Base-by-base conservation (phyloP, 345 rosid genomes). In the Raphanus sativus region DNA sequence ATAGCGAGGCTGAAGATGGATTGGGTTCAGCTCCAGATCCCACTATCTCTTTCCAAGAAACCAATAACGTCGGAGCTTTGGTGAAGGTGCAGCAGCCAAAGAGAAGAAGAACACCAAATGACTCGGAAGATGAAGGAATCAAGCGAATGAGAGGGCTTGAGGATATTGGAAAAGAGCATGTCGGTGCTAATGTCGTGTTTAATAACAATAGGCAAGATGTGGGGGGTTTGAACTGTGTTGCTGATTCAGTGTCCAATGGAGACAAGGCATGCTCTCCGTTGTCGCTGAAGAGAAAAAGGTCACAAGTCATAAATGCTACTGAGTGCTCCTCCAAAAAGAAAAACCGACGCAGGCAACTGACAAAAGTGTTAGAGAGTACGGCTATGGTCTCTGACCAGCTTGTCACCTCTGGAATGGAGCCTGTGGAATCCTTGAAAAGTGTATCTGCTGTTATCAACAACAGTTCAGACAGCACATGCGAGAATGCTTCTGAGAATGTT, bases 81-180 rank as follows among this genome's bases (percentile, higher is more conserved):
- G 10, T 34, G 7, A 32, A 32, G 36, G 36, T 32, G 33, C 21
- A 21, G 61, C 89, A 81, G 68, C 52, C 90, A 71, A 87, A 82
- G 88, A 89, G 96, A 77, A 91, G 97, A 83, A 89, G 86, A 84
- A 96, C 96, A 12, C 96, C 97, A 13, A 96, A 91, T 83, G 98
- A 91, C 82, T 96, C 97, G 0, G 98, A 91, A 86, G 99, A 91
- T 83, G 98, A 87, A 86, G 92, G 97, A 69, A 86, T 75, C 75
- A 91, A 91, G 89, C 91, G 99, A 0, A 96, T 96, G 99, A 91
- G 93, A 88, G 99, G 98, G 65, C 97, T 91, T 70, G 93, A 86
- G 85, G 98, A 96, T 85, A 83, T 96, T 61, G 98, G 94, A 21
- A 89, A 78, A 76, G 86, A 58, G 36, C 88, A 71, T 32, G 76